Conservation (phyloP, 2,329 filamentous ascomycete species). For the Albophoma yamanashiensis region DNA sequence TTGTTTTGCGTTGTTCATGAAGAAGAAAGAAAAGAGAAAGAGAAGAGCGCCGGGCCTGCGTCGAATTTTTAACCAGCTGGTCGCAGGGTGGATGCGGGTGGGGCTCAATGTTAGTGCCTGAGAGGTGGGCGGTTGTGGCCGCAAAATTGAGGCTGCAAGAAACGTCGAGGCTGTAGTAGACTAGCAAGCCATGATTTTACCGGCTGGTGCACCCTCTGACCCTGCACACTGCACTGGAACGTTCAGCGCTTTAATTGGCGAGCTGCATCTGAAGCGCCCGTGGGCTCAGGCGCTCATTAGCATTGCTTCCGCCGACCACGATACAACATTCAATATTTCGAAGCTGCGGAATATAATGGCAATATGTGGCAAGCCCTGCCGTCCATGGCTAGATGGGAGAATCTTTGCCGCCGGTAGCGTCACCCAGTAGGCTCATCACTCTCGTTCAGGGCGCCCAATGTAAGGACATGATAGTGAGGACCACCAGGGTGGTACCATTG, state of each 20-base stretch:
- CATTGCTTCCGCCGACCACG: not conserved
- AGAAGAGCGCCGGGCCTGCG: slow-evolving; percentile 5
- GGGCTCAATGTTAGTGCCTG: not conserved
- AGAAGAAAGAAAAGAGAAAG: slow-evolving; percentile 16
- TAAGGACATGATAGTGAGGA: no score
- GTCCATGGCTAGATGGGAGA: no score
- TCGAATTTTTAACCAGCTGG: not conserved
- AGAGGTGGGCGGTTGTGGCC: not conserved
- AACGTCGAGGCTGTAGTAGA: not conserved
- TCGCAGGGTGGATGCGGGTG: not conserved
- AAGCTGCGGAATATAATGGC: no score
- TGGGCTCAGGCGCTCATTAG: no score
- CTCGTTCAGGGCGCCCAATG: no score
- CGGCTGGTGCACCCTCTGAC: no score
- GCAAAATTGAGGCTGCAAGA: not conserved
- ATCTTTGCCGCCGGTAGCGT: not conserved
- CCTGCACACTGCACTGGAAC: no score
- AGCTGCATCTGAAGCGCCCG: not conserved
- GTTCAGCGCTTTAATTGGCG: no score
- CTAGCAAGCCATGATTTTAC: not conserved
- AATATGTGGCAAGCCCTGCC: no score
- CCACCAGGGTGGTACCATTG: no score
- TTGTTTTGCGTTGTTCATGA: slow-evolving; percentile 36
- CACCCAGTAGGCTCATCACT: not conserved
- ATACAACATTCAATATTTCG: not conserved